These are phyloP conservation scores for Aphanomyces astaci DNA, from an alignment of 352 stramenopile genomes.

Conservation along the genomic window DNA sequence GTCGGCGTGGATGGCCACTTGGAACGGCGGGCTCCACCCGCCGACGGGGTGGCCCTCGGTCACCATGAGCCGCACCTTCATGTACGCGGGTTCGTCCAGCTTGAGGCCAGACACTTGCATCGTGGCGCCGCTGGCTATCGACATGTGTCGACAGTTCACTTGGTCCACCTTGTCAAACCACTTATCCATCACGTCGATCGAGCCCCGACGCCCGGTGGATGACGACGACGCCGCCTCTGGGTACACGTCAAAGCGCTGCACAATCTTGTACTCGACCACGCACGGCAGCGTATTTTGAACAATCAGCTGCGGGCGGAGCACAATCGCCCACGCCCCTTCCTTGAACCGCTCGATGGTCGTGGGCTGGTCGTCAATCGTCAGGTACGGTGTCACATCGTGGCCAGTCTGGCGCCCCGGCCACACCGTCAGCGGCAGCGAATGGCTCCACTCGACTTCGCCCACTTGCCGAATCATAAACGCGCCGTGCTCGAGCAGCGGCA, in stretches of 20 bases:
- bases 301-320: conserved; percentile 73
- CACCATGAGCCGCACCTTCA: conserved; percentile 62
- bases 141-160: conserved; percentile 66
- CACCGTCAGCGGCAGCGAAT: conserved; percentile 57
- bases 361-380: conserved; percentile 76
- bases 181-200: too few species aligned
- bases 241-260: conserved; percentile 61
- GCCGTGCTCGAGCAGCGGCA: conserved; percentile 60
- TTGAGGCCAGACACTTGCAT: conserved; percentile 77
- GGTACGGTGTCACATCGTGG: conserved; percentile 32
- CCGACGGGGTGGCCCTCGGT: not conserved
- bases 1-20: conserved; percentile 44
- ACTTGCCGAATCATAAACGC: conserved; percentile 77
- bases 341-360: conserved; percentile 74
- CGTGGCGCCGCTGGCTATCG: conserved; percentile 67
- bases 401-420: conserved; percentile 47
- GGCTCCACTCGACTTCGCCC: conserved; percentile 81
- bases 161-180: conserved; percentile 61
- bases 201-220: not conserved
- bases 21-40: conserved; percentile 54
- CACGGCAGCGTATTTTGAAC: conserved; percentile 78
- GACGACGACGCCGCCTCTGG: not conserved
- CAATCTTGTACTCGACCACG: conserved; percentile 74
- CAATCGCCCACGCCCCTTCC: conserved; percentile 58
- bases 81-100: conserved; percentile 53